Evolutionary conservation across 2,329 filamentous ascomycete genomes (phyloP).

Genomic region (Apiospora malaysiana): DNA sequence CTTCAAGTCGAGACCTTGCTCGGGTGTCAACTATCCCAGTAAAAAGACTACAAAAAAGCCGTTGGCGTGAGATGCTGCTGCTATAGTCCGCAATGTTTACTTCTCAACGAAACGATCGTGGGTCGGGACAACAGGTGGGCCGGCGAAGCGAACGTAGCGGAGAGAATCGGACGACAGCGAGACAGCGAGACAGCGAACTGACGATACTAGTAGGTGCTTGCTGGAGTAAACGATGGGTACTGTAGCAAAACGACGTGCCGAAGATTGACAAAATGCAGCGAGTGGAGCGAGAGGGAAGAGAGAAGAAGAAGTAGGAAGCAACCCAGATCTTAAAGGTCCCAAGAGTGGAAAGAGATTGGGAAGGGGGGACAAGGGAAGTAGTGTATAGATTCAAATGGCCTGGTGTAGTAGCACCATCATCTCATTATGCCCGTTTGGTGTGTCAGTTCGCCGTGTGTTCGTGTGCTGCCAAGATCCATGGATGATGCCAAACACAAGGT

Average conservation of each 20-base stretch:
- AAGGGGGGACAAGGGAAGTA: not conserved
- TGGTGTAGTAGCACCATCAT: slow-evolving; percentile 18
- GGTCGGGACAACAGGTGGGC: slow-evolving; percentile 9
- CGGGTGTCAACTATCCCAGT: not conserved
- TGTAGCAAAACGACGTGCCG: not conserved
- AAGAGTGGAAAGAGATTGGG: slow-evolving; percentile 1
- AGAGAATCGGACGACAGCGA: not conserved
- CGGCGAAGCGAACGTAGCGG: not conserved
- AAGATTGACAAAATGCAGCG: not conserved
- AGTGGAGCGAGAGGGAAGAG: not conserved
- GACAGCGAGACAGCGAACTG: not conserved
- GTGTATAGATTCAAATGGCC: slow-evolving; percentile 15
- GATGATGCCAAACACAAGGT: slow-evolving; percentile 1
- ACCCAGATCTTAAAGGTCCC: not conserved
- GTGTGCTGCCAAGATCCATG: slow-evolving; percentile 11
- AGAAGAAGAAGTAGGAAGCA: not conserved
- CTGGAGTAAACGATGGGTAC: not conserved
- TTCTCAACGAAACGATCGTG: slow-evolving; percentile 15
- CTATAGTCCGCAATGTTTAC: not conserved
- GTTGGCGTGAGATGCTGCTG: not conserved
- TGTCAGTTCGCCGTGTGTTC: slow-evolving; percentile 6
- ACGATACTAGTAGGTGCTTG: not conserved
- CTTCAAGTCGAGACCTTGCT: not conserved
- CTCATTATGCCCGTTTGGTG: slow-evolving; percentile 8
- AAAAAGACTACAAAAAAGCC: not conserved